These are phyloP conservation scores for Xylaria palmicola DNA, from an alignment of 495 filamentous ascomycete species.

Conservation along the genomic window DNA sequence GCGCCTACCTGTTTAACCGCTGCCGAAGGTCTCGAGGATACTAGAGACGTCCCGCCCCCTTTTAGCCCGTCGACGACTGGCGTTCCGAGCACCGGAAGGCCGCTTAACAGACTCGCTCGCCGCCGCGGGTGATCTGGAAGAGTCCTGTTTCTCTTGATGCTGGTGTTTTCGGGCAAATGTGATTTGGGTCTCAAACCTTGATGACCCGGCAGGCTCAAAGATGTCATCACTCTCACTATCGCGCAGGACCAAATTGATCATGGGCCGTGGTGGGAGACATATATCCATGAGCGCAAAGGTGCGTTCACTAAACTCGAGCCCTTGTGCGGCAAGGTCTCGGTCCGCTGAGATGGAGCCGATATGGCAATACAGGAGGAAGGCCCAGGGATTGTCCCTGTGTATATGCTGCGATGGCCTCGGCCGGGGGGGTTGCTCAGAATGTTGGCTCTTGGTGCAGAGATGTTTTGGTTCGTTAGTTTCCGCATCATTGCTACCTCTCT, in stretches of 20 bases:
- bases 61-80: background rate
- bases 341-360: conserved; percentile 11
- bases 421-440: background rate
- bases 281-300: background rate
- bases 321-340: conserved; percentile 13
- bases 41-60: background rate
- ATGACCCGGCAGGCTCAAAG: background rate
- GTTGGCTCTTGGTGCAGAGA: too few relatives aligned
- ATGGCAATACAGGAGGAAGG: conserved; percentile 16
- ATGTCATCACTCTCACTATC: background rate
- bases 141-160: background rate
- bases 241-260: background rate
- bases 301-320: background rate
- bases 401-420: background rate
- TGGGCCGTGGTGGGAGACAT: background rate
- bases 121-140: background rate
- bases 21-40: background rate
- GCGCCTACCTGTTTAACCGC: background rate
- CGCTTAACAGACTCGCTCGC: background rate
- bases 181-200: background rate
- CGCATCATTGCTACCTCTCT: background rate
- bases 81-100: background rate
- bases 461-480: too few relatives aligned
- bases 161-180: background rate
- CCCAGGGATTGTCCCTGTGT: background rate